Percentiles rank a stretch among this genome's conserved stretches.
These are phyloP conservation scores for Barbarea vulgaris DNA, from an alignment of 345 rosid species.

Conservation along the genomic window DNA sequence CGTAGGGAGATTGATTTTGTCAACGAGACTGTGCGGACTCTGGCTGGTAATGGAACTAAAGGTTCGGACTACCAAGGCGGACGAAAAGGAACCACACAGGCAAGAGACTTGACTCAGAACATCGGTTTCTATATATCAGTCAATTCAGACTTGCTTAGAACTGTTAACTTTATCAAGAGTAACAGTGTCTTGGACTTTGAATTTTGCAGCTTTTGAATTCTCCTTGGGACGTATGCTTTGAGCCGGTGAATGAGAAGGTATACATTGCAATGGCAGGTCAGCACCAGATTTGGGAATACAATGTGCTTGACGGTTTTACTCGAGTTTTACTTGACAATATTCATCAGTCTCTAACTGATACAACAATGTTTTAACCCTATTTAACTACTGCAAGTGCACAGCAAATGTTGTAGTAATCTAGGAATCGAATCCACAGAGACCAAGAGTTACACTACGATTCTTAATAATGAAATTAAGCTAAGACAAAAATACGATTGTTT, in stretches of 20 bases:
- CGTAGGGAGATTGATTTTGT: slow-evolving; percentile 89
- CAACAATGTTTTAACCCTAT: too few species aligned
- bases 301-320: slow-evolving; percentile 60
- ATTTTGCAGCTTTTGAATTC: slow-evolving; percentile 77
- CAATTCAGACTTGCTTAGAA: too few species aligned
- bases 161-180: too few species aligned
- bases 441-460: too few species aligned
- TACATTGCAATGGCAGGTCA: slow-evolving; percentile 97
- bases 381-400: too few species aligned
- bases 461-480: too few species aligned
- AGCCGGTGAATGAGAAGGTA: slow-evolving; percentile 69
- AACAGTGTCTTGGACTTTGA: slow-evolving; percentile 20
- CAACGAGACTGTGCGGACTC: slow-evolving; percentile 68
- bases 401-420: too few species aligned
- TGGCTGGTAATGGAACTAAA: slow-evolving; percentile 95
- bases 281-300: slow-evolving; percentile 95
- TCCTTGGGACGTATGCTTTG: slow-evolving; percentile 93
- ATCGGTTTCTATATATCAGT: slow-evolving; percentile 8
- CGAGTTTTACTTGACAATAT: too few species aligned
- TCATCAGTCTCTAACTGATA: too few species aligned
- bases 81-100: slow-evolving; percentile 72
- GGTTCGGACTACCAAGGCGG: slow-evolving; percentile 95
- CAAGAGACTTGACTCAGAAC: slow-evolving; percentile 32
- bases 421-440: too few species aligned
- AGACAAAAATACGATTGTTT: too few species aligned